Conservation (phyloP, 2,329 filamentous ascomycete species). For the Falciphora oryzae region DNA sequence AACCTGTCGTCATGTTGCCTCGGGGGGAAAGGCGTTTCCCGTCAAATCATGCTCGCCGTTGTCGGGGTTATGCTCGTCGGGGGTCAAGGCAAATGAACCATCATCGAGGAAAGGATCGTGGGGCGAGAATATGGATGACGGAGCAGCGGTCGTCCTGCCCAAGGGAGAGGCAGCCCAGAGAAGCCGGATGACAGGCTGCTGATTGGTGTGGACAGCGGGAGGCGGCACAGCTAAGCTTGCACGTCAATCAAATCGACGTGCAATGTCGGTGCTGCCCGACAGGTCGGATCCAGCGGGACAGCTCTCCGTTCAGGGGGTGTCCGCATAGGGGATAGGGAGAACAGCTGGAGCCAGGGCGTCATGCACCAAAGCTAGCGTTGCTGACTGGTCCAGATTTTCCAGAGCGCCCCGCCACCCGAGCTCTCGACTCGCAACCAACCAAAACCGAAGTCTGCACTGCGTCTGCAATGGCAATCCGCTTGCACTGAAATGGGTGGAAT, state of each 20-base stretch:
- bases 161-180: background rate
- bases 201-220: background rate
- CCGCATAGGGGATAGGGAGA: too few relatives aligned
- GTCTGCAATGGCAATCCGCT: too few relatives aligned
- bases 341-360: background rate
- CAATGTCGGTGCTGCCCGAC: background rate
- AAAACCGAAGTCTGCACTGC: background rate
- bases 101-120: background rate
- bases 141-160: background rate
- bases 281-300: background rate
- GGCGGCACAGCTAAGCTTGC: background rate
- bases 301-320: background rate
- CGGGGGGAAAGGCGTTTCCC: background rate
- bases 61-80: background rate
- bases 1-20: conserved; percentile 9
- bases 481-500: too few relatives aligned
- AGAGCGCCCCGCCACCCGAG: background rate
- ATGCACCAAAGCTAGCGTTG: background rate
- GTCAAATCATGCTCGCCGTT: conserved; percentile 5
- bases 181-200: background rate
- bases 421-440: background rate
- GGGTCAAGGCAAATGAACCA: background rate
- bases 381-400: background rate
- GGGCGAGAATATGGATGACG: too few relatives aligned
- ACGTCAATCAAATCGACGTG: background rate